A percentile compares a stretch with the other conserved stretches of the same genome.
Conservation (phyloP, 257 asterid genomes). For the Solanum etuberosum region DNA sequence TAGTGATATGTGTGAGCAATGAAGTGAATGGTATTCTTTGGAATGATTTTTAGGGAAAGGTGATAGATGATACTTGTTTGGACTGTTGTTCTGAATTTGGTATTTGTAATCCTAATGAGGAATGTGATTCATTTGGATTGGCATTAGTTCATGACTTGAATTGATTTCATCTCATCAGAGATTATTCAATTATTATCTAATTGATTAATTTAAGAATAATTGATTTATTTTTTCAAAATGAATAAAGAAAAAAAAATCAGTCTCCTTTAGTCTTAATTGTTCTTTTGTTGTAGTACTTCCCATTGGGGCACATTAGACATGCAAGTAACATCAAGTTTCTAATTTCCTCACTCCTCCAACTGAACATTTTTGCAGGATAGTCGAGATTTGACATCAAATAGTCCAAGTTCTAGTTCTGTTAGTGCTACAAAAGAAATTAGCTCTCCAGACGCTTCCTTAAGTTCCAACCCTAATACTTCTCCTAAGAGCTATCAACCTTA, state of each 20-base stretch:
- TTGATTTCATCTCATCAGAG: background rate
- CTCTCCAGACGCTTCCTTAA: constrained; percentile 57
- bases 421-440: constrained; percentile 60
- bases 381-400: constrained; percentile 30
- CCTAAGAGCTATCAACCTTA: constrained; percentile 41
- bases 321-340: background rate
- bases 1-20: background rate
- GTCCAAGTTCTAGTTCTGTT: constrained; percentile 67
- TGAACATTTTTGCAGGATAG: constrained; percentile 1
- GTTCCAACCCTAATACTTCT: constrained; percentile 48
- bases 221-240: background rate
- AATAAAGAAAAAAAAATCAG: background rate
- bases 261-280: background rate
- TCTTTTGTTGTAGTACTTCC: background rate
- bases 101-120: background rate
- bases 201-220: background rate
- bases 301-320: background rate
- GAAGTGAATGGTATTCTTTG: background rate
- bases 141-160: background rate
- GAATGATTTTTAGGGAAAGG: background rate
- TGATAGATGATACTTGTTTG: background rate
- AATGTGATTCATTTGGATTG: background rate
- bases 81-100: background rate
- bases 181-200: background rate
- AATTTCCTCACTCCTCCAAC: background rate